Base-by-base conservation (phyloP, 179 eudicot species). In the Drosera spatulata region DNA sequence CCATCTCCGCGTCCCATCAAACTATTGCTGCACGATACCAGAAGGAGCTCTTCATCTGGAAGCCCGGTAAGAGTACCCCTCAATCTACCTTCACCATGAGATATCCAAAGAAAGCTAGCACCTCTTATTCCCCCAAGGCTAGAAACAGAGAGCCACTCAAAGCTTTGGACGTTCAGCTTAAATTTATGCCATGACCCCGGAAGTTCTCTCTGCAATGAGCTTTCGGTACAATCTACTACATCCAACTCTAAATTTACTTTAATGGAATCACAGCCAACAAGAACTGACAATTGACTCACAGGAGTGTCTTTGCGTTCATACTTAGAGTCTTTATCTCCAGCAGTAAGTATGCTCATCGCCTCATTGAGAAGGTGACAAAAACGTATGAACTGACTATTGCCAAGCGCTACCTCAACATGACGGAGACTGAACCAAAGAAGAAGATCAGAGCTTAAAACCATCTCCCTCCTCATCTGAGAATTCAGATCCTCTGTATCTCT, bases 1-100 rank as follows among this genome's bases (percentile, higher is more conserved):
- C 99, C 99, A 73, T 76, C 82, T 68, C 99, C 97, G 69, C 97
- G 99, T 41, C 95, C 87, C 63, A 64, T 80, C 51, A 88, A 55
- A 62, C 86, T 78, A 70, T 90, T 69, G 73, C 72, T 70, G 72
- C 89, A 84, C 7, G 85, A 80, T 51, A 90, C 79, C 62, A 93
- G 78, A 73, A 86, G 80, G 52, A 89, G 65, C 69, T 85, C 78
- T 61, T 68, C 66, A 63, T 64, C 66, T 40, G 79, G 68, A 66
- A 69, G 62, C 41, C 69, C 77, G 66, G 79, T 63, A 64, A 81
- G 62, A 60, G 95, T 84, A 70, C 97, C 99, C 85, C 81, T 72
- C 75, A 90, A 67, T 64, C 71, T 75, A 39, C 95, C 97, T 75
- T 83, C 91, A 61, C 73, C 75, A 66, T 93, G 99, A 65, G 84